Base-by-base conservation (phyloP, 2,329 filamentous ascomycete genomes). In the Diaporthe caulivora region DNA sequence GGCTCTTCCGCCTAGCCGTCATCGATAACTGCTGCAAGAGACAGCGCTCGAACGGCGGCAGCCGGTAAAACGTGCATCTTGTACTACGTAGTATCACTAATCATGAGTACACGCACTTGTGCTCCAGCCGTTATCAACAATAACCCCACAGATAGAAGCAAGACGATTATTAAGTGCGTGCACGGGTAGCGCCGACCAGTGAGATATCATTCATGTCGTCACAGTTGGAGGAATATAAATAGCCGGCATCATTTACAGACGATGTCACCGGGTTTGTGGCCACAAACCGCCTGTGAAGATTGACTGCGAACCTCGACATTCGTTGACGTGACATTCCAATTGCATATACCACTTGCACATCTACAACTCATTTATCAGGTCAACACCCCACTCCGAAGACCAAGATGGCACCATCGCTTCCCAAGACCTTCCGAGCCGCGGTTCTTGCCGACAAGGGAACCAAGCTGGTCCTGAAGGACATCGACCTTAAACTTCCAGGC, bases 351-450 rank as follows among this genome's bases (percentile, higher is more conserved):
- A 34, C n/a, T 34, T 7, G 18, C 2, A 51, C 3, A 49, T 40
- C 49, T 9, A 15, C 4, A 54, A 5, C 4, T 10, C 24, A 1
- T 10, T 24, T 3, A 17, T 9, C 31, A 55, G 2, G 26, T 18
- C 34, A 3, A 29, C 42, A 17, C 29, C 11, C 1, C 7, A 34
- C 8, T 17, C 17, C 21, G n/a, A 24, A 37, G 0, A 18, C 1
- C 1, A 65, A 49, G 26, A 65, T 65, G 62, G 62, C 62, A 3
- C 44, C 62, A 8, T 65, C 62, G 0, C 62, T 92, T 13, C 93
- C 93, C 10, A 89, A 91, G 77, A 91, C 90, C 13, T 94, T 89
- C 86, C 92, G 91, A 80, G 92, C 90, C 5, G 91, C 90, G 64
- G 85, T 92, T 72, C 83, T 94, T 77, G 86, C 88, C 71, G 84